Evolutionary conservation across 2,329 filamentous ascomycete species (phyloP).

Genomic region (Sporothrix brunneoviolacea): DNA sequence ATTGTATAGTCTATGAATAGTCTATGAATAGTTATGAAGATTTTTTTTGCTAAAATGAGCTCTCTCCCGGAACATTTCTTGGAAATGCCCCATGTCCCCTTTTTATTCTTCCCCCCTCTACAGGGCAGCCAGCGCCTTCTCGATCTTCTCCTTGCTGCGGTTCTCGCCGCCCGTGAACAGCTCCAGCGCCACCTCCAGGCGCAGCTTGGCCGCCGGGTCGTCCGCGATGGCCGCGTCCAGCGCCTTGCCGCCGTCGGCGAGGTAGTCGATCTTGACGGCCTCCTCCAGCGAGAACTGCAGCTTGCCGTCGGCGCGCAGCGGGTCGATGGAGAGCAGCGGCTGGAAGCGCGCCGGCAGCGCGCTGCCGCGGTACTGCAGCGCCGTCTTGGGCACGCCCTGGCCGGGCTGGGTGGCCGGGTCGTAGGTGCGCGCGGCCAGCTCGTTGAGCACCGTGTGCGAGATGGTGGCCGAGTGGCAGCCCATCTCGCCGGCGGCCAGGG

Average conservation of each 20-base stretch:
- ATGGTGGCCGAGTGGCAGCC: slow-evolving; percentile 42
- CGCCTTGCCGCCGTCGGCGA: slow-evolving; percentile 36
- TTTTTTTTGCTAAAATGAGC: too few species aligned
- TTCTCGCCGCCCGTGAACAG: slow-evolving; percentile 31
- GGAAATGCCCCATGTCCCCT: too few species aligned
- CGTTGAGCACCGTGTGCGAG: slow-evolving; percentile 31
- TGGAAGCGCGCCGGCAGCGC: slow-evolving; percentile 30
- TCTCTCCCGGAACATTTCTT: too few species aligned
- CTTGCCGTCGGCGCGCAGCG: too few species aligned
- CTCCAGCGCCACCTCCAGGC: slow-evolving; percentile 33
- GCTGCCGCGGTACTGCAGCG: slow-evolving; percentile 31
- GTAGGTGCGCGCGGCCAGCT: slow-evolving; percentile 29
- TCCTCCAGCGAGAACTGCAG: too few species aligned
- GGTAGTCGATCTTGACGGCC: slow-evolving; percentile 37
- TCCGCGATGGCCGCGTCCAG: slow-evolving; percentile 36
- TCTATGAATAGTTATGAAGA: too few species aligned
- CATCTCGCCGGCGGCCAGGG: slow-evolving; percentile 39
- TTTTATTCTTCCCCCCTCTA: too few species aligned
- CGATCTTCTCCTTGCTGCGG: slow-evolving; percentile 26
- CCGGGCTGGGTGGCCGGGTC: slow-evolving; percentile 22
- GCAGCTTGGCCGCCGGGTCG: slow-evolving; percentile 31
- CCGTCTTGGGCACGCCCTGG: slow-evolving; percentile 33
- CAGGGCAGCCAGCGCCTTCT: slow-evolving; percentile 24
- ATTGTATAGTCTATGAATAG: too few species aligned
- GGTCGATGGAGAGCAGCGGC: slow-evolving; percentile 32